Conservation (phyloP, 1,139 yeast species). For the Blastobotrys arbuscula region DNA sequence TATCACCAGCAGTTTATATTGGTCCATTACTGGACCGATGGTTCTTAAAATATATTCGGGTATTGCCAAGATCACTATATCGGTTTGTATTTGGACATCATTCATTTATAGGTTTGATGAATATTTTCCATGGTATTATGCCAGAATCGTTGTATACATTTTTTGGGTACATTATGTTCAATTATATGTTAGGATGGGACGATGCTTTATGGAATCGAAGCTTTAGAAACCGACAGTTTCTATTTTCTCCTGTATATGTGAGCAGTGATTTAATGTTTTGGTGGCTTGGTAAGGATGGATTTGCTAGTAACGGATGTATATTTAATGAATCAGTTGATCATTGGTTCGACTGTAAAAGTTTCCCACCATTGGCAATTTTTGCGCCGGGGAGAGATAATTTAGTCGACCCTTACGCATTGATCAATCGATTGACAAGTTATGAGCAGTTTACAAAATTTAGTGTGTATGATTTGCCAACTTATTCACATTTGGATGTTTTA, state of each 20-base stretch:
- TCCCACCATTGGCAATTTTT: slow-evolving; percentile 55
- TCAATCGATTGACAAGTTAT: slow-evolving; percentile 43
- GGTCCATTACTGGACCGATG: slow-evolving; percentile 57
- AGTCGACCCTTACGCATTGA: slow-evolving; percentile 58
- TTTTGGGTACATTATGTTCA: slow-evolving; percentile 72
- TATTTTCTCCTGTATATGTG: slow-evolving; percentile 82
- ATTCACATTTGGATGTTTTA: slow-evolving; percentile 84
- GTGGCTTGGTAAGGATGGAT: slow-evolving; percentile 66
- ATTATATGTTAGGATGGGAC: slow-evolving; percentile 80
- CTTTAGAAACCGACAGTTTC: slow-evolving; percentile 64
- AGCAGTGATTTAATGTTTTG: slow-evolving; percentile 79
- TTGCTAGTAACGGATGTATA: slow-evolving; percentile 50
- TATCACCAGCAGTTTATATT: slow-evolving; percentile 89
- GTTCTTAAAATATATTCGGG: slow-evolving; percentile 44
- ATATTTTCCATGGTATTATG: slow-evolving; percentile 33
- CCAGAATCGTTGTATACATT: slow-evolving; percentile 50
- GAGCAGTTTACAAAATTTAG: slow-evolving; percentile 38
- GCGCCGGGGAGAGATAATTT: slow-evolving; percentile 59
- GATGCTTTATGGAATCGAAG: slow-evolving; percentile 69
- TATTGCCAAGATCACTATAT: slow-evolving; percentile 23
- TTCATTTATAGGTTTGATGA: slow-evolving; percentile 34
- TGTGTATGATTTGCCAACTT: slow-evolving; percentile 37
- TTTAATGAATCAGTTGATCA: slow-evolving; percentile 40
- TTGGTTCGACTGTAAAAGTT: slow-evolving; percentile 51
- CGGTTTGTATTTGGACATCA: slow-evolving; percentile 48